These are phyloP conservation scores for Globisporangium middletonii DNA, from an alignment of 352 stramenopile species.

Conservation along the genomic window DNA sequence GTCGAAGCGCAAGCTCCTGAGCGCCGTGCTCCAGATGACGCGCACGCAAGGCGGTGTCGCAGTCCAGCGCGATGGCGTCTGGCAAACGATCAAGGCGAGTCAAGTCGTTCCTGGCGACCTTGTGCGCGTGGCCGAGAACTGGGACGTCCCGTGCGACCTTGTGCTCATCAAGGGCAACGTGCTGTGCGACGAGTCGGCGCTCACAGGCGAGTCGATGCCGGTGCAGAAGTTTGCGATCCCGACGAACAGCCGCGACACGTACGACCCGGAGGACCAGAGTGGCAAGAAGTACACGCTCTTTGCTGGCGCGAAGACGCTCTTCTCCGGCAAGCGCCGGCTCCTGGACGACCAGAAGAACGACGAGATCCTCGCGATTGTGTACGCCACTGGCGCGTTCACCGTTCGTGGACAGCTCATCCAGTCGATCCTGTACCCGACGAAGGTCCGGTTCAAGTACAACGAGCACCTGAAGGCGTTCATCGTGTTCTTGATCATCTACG, in stretches of 20 bases:
- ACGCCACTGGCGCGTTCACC: slow-evolving; percentile 63
- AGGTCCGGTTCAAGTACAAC: slow-evolving; percentile 85
- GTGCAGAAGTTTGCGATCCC: slow-evolving; percentile 65
- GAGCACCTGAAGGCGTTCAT: slow-evolving; percentile 70
- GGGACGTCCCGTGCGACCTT: slow-evolving; percentile 46
- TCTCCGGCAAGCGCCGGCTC: slow-evolving; percentile 22
- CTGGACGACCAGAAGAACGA: slow-evolving; percentile 27
- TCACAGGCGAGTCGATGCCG: slow-evolving; percentile 65
- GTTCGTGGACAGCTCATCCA: slow-evolving; percentile 70
- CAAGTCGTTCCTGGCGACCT: slow-evolving; percentile 42
- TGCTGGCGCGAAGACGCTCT: slow-evolving; percentile 55
- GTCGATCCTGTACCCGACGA: slow-evolving; percentile 68
- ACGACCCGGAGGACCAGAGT: slow-evolving; percentile 26
- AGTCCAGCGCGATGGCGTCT: slow-evolving; percentile 35
- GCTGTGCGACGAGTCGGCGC: slow-evolving; percentile 44
- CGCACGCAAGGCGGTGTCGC: slow-evolving; percentile 43
- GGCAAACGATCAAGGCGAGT: slow-evolving; percentile 23
- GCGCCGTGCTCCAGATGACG: slow-evolving; percentile 37
- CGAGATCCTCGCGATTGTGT: slow-evolving; percentile 54
- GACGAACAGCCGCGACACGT: slow-evolving; percentile 22
- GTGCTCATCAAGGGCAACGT: slow-evolving; percentile 43
- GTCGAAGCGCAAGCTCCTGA: slow-evolving; percentile 35
- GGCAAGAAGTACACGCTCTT: slow-evolving; percentile 75
- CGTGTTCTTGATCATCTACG: slow-evolving; percentile 50
- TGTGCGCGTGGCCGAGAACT: slow-evolving; percentile 37